phyloP scores from a whole-genome alignment of 768 basidiomycete species.

The Trametes gibbosa region DNA sequence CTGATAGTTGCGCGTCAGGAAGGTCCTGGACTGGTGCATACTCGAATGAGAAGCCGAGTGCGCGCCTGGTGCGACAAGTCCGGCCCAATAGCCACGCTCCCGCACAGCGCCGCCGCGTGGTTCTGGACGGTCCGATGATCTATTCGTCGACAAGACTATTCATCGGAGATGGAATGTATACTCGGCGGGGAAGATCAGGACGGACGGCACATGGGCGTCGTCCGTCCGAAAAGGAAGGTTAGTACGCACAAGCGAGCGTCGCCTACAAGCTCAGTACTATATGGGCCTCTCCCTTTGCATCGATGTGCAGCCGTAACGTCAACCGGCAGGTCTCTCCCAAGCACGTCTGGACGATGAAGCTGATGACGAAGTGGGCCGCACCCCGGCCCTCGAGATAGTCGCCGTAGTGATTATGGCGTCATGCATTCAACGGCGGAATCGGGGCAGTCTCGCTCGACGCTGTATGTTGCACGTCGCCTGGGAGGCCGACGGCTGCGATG shows the following conservation, averaged over 20 bases:
- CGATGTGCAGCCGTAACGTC: constrained; percentile 5
- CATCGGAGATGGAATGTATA: constrained; percentile 2
- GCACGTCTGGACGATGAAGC: not conserved
- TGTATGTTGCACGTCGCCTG: not conserved
- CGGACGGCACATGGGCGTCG: constrained; percentile 2
- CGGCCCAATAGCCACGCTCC: not conserved
- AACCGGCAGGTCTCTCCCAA: not conserved
- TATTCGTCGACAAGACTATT: not conserved
- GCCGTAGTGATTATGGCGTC: constrained; percentile 1
- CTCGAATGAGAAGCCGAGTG: no score
- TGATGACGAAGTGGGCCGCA: not conserved
- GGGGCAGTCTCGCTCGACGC: not conserved
- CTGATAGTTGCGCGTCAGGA: not conserved
- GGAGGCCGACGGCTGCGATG: not conserved
- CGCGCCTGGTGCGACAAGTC: no score
- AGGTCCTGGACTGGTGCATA: not conserved
- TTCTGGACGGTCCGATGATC: constrained; percentile 2
- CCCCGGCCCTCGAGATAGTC: not conserved
- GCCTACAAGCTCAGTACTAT: not conserved
- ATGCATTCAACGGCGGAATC: not conserved
- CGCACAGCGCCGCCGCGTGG: not conserved
- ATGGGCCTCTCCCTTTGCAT: not conserved
- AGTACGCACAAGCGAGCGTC: not conserved
- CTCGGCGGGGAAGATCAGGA: not conserved
- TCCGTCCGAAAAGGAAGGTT: not conserved